phyloP scores from a whole-genome alignment of 306 rosid genomes.

The Trifolium repens region DNA sequence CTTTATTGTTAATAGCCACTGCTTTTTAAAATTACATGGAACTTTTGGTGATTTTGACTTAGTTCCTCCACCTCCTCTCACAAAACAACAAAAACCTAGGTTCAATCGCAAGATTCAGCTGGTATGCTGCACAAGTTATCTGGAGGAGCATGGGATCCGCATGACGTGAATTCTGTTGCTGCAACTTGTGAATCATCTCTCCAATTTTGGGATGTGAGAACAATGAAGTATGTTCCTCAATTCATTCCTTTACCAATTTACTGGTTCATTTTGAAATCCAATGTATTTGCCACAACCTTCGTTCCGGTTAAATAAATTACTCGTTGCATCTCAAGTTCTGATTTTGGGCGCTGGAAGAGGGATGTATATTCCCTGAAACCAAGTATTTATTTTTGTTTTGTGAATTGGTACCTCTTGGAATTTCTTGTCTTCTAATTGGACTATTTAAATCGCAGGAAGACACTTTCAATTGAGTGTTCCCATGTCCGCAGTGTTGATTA shows the following conservation, averaged over 20 bases:
- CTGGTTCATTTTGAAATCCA: slow-evolving; percentile 33
- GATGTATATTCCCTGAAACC: slow-evolving; percentile 26
- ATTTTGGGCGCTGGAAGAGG: slow-evolving; percentile 16
- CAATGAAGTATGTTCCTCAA: slow-evolving; percentile 76
- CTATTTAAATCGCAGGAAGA: slow-evolving; percentile 73
- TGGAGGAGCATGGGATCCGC: slow-evolving; percentile 99
- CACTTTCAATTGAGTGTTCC: slow-evolving; percentile 74
- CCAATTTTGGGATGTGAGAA: slow-evolving; percentile 92
- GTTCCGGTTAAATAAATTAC: slow-evolving; percentile 12
- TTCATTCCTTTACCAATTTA: slow-evolving; percentile 13
- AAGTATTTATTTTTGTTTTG: slow-evolving; percentile 6
- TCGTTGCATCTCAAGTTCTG: slow-evolving; percentile 33
- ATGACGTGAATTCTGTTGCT: slow-evolving; percentile 84
- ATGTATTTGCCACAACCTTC: slow-evolving; percentile 5
- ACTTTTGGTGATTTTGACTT: slow-evolving; percentile 41
- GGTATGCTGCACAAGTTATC: slow-evolving; percentile 81
- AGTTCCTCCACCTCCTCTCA: slow-evolving; percentile 15
- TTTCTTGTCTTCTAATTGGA: slow-evolving; percentile 36
- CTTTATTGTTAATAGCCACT: slow-evolving; percentile 6
- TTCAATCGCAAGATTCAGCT: slow-evolving; percentile 86
- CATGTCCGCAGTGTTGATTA: slow-evolving; percentile 82
- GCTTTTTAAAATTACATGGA: slow-evolving; percentile 3
- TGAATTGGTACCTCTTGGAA: slow-evolving; percentile 31
- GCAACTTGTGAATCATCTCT: slow-evolving; percentile 82
- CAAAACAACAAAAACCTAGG: slow-evolving; percentile 51